Evolutionary conservation across 768 basidiomycete species (phyloP).

Genomic region (Leccinum obscurum): DNA sequence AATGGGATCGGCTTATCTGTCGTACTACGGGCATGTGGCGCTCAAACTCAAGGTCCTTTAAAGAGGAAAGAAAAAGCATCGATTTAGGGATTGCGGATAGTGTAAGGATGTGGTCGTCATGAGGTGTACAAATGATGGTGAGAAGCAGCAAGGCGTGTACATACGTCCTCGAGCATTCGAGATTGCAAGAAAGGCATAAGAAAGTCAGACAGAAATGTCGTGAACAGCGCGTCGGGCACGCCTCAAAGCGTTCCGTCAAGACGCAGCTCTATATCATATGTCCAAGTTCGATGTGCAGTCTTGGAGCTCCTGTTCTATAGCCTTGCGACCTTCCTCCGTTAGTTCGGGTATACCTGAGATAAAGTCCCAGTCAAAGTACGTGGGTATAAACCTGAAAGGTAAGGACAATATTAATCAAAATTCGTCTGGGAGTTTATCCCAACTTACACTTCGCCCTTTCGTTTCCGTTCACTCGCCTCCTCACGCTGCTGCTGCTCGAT

Average conservation of each 20-base stretch:
- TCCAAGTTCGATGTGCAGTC: conserved; percentile 20
- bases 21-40: not conserved
- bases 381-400: conserved; percentile 60
- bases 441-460: conserved; percentile 74
- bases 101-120: conserved; percentile 32
- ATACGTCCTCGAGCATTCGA: conserved; percentile 10
- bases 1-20: not conserved
- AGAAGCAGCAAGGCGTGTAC: conserved; percentile 2
- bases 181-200: conserved; percentile 3
- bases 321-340: conserved; percentile 66
- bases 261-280: conserved; percentile 12
- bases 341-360: conserved; percentile 66
- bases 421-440: not conserved
- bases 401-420: not conserved
- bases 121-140: conserved; percentile 18
- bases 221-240: not conserved
- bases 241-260: not conserved
- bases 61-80: conserved; percentile 4
- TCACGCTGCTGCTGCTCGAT: conserved; percentile 97
- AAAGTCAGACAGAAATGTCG: conserved; percentile 1
- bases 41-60: not conserved
- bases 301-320: conserved; percentile 70
- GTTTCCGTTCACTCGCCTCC: conserved; percentile 82
- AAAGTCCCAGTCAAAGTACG: conserved; percentile 73
- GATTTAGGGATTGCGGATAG: conserved; percentile 21